Evolutionary conservation across 2,329 filamentous ascomycete species (phyloP).

Genomic region (Fusarium buharicum): DNA sequence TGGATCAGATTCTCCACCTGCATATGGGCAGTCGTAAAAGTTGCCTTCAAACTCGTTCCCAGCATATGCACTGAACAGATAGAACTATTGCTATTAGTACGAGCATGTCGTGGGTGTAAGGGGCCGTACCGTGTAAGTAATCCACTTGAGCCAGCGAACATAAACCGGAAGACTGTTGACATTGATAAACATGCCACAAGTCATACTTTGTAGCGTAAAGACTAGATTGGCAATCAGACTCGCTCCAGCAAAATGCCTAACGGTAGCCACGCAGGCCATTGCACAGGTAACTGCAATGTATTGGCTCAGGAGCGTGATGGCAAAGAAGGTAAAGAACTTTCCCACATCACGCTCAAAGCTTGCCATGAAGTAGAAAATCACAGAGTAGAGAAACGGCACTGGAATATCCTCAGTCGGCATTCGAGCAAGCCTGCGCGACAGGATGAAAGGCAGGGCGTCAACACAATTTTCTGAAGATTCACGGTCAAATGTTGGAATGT

Average conservation of each 20-base stretch:
- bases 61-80: conserved; percentile 75
- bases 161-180: conserved; percentile 78
- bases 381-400: conserved; percentile 75
- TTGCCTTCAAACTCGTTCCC: conserved; percentile 77
- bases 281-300: conserved; percentile 80
- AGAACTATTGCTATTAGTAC: conserved; percentile 61
- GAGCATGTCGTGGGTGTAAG: neutral
- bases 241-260: conserved; percentile 74
- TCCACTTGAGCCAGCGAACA: conserved; percentile 80
- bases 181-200: conserved; percentile 82
- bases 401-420: conserved; percentile 77
- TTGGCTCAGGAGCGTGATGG: conserved; percentile 74
- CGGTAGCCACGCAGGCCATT: conserved; percentile 71
- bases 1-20: conserved; percentile 70
- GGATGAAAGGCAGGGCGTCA: conserved; percentile 73
- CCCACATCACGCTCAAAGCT: conserved; percentile 72
- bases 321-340: conserved; percentile 79
- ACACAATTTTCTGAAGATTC: conserved; percentile 79
- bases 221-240: conserved; percentile 77
- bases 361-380: conserved; percentile 82
- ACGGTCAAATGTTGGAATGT: conserved; percentile 80
- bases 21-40: conserved; percentile 77
- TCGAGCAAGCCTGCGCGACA: conserved; percentile 75
- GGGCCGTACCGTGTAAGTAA: conserved; percentile 64
- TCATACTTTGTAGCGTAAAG: conserved; percentile 78